Percentiles rank a stretch among this genome's conserved stretches.
Conservation (phyloP, 306 rosid genomes). For the Acacia confusa region DNA sequence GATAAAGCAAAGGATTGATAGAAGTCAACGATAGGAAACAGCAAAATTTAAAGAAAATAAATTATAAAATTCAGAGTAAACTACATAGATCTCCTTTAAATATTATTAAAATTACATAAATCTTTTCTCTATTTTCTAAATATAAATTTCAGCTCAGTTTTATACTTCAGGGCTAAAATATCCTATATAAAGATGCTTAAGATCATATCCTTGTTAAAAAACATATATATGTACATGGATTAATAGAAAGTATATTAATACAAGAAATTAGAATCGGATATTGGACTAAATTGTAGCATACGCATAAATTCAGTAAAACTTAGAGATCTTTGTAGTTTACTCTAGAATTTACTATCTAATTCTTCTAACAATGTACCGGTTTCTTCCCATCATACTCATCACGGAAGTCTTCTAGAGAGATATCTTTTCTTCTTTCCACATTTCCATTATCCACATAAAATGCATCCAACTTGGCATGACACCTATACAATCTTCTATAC, state of each 20-base stretch:
- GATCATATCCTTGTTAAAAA: not conserved
- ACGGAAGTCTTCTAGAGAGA: conserved; percentile 58
- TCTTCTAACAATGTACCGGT: conserved; percentile 60
- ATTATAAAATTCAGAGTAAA: not conserved
- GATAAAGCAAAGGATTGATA: too few relatives aligned
- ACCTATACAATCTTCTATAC: conserved; percentile 83
- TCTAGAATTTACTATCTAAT: conserved; percentile 9
- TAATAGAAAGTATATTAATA: not conserved
- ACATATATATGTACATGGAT: not conserved
- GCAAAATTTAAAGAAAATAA: conserved; percentile 2
- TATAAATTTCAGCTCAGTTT: not conserved
- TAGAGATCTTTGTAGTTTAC: not conserved
- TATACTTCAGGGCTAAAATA: not conserved
- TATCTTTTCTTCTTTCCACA: conserved; percentile 65
- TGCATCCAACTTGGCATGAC: conserved; percentile 69
- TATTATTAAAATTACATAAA: not conserved
- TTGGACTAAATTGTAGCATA: not conserved
- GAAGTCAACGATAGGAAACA: conserved; percentile 8
- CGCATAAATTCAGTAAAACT: not conserved
- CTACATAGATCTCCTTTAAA: not conserved
- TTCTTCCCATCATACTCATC: conserved; percentile 69
- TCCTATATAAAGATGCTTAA: not conserved
- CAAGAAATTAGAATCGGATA: not conserved
- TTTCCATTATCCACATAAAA: conserved; percentile 71
- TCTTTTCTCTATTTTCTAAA: not conserved